Evolutionary conservation across 73 alveolate species (phyloP), one percentile per base, ranked within the genome.

Genomic region (Vitrella brassicaformis): DNA sequence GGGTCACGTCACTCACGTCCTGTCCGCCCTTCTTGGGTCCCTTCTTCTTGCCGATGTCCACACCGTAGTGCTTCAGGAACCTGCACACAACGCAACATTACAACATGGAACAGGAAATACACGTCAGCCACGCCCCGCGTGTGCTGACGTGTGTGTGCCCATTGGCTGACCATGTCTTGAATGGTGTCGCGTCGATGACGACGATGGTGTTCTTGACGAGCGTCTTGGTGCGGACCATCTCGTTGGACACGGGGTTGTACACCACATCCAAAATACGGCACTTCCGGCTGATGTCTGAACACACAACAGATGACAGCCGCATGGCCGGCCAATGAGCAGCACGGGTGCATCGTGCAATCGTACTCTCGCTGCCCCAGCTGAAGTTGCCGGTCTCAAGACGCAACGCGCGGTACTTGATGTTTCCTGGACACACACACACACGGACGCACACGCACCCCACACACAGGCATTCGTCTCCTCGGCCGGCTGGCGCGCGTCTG

Each of bases 191-290:
- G 78, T 94, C 99, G 83, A 94, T 87, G 78, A 88, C 89, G 46
- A 94, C 97, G 78, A 94, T 90, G 56, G 91, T 76, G 87, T 92
- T 91, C 92, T 94, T 94, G 81, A 89, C 93, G 75, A 94, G 83
- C 70, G 97, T 93, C 94, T 94, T 92, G 70, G 99, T 94, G 89
- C 99, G 88, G 74, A 94, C 98, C 87, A 93, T 88, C 87, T 94
- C 99, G 92, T 94, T 94, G 88, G 90, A 93, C 83, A 97, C 89
- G 86, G 99, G 96, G 78, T 94, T 94, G 91, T 93, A 94, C 80
- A 91, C 94, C 71, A 88, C 96, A 71, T 93, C 97, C 86, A 93
- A 72, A 81, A 94, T 90, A 81, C 94, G 91, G 70, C 93, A 81
- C 85, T 80, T 69, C 65, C 68, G 67, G 56, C 80, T 72, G 47